Conservation (phyloP, 1,284 basidiomycete genomes). For the Grifola frondosa region DNA sequence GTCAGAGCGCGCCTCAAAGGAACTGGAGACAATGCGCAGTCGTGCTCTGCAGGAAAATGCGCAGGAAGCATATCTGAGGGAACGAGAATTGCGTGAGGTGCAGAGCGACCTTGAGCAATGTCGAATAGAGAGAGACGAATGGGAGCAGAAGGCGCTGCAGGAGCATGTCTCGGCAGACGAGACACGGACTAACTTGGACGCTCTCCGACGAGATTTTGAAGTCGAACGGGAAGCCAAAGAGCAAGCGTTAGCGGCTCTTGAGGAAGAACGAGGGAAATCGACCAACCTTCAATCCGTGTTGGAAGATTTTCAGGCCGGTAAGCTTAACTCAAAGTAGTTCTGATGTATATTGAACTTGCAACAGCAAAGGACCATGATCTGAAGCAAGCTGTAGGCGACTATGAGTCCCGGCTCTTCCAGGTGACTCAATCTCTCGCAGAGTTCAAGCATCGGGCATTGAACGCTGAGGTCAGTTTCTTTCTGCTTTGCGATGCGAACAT, state of each 20-base stretch:
- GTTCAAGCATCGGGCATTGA: slow-evolving; percentile 82
- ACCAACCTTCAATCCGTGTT: slow-evolving; percentile 89
- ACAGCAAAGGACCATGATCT: slow-evolving; percentile 76
- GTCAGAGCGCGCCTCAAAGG: slow-evolving; percentile 62
- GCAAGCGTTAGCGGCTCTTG: slow-evolving; percentile 54
- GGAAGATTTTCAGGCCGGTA: slow-evolving; percentile 92
- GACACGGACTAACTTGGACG: slow-evolving; percentile 53
- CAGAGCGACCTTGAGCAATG: slow-evolving; percentile 83
- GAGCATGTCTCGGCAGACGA: slow-evolving; percentile 77
- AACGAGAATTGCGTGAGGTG: slow-evolving; percentile 77
- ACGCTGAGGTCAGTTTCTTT: slow-evolving; percentile 68
- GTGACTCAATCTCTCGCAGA: slow-evolving; percentile 77
- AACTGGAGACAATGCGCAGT: slow-evolving; percentile 67
- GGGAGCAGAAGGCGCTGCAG: slow-evolving; percentile 76
- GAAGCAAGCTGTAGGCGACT: slow-evolving; percentile 76
- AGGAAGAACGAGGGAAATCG: slow-evolving; percentile 74
- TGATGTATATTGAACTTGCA: slow-evolving; percentile 17
- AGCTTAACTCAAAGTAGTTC: slow-evolving; percentile 30
- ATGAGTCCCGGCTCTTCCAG: slow-evolving; percentile 72
- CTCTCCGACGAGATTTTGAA: slow-evolving; percentile 65
- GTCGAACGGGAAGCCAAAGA: slow-evolving; percentile 59
- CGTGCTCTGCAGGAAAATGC: slow-evolving; percentile 60
- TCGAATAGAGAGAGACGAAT: slow-evolving; percentile 84
- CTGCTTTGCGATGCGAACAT: not conserved
- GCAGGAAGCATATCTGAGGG: slow-evolving; percentile 73